phyloP scores from a whole-genome alignment of 1,139 yeast genomes.

The Dujonia santamariae region DNA sequence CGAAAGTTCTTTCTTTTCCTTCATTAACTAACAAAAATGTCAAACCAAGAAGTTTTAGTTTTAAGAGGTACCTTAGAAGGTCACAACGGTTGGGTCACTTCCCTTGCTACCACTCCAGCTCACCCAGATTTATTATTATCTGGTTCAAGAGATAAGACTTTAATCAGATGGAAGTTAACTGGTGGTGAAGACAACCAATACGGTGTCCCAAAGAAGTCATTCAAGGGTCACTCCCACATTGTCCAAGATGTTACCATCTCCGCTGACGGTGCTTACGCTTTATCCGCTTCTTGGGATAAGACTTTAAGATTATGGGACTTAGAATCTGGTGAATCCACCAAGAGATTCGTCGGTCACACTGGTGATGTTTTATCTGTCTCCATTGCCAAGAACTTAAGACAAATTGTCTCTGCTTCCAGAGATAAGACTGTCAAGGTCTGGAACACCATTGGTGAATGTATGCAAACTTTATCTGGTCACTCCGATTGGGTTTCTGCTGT shows the following conservation, averaged over 20 bases:
- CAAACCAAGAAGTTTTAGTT: conserved; percentile 91
- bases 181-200: conserved; percentile 92
- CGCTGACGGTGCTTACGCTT: conserved; percentile 97
- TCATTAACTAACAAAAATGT: conserved; percentile 32
- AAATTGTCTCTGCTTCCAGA: conserved; percentile 98
- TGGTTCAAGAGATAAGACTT: conserved; percentile 98
- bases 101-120: conserved; percentile 97
- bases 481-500: conserved; percentile 99
- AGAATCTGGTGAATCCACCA: conserved; percentile 89
- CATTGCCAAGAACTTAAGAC: conserved; percentile 95
- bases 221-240: conserved; percentile 99
- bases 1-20: conserved; percentile 6
- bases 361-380: conserved; percentile 97
- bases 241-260: conserved; percentile 98
- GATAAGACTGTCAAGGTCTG: conserved; percentile 99
- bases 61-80: conserved; percentile 99
- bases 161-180: conserved; percentile 98
- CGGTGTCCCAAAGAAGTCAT: conserved; percentile 98
- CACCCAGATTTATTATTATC: conserved; percentile 98
- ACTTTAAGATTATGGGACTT: conserved; percentile 99
- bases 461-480: conserved; percentile 94
- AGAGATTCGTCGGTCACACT: conserved; percentile 97
- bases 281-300: conserved; percentile 99
- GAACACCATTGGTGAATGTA: conserved; percentile 99
- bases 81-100: conserved; percentile 87